Percentiles rank a stretch among this genome's conserved stretches.
Conservation (phyloP, 179 eudicot genomes). For the Beta corolliflora region DNA sequence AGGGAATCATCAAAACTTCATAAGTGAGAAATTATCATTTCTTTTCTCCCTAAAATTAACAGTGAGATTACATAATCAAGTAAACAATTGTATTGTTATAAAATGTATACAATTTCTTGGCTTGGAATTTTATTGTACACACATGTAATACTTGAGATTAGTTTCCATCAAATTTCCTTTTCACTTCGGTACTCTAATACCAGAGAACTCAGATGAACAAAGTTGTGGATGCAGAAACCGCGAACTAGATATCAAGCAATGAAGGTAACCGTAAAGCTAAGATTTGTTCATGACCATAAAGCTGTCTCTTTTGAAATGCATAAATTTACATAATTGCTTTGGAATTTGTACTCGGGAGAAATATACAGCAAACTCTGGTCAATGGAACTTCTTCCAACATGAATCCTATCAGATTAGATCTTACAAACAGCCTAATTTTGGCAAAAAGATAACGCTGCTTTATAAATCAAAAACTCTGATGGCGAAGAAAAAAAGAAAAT, state of each 20-base stretch:
- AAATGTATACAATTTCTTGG: too few species aligned
- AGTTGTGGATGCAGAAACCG: background rate
- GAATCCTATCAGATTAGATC: slow-evolving; percentile 21
- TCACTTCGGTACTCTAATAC: too few species aligned
- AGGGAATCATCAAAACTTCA: too few species aligned
- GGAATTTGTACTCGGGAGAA: background rate
- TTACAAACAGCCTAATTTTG: slow-evolving; percentile 19
- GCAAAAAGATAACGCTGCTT: slow-evolving; percentile 13
- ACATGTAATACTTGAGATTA: too few species aligned
- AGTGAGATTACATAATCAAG: too few species aligned
- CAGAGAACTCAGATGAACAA: too few species aligned
- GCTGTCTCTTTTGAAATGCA: background rate
- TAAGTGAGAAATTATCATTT: too few species aligned
- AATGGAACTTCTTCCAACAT: slow-evolving; percentile 2
- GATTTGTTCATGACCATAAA: background rate
- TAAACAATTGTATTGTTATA: too few species aligned
- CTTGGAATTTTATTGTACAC: too few species aligned
- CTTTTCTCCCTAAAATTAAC: too few species aligned
- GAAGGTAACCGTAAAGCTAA: background rate
- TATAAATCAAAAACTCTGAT: slow-evolving; percentile 19
- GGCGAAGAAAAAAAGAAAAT: background rate
- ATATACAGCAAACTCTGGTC: slow-evolving; percentile 21
- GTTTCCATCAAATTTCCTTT: too few species aligned
- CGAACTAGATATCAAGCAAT: background rate
- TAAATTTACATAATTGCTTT: slow-evolving; percentile 7